phyloP scores from a whole-genome alignment of 257 asterid genomes.

The Nicotiana otophora region DNA sequence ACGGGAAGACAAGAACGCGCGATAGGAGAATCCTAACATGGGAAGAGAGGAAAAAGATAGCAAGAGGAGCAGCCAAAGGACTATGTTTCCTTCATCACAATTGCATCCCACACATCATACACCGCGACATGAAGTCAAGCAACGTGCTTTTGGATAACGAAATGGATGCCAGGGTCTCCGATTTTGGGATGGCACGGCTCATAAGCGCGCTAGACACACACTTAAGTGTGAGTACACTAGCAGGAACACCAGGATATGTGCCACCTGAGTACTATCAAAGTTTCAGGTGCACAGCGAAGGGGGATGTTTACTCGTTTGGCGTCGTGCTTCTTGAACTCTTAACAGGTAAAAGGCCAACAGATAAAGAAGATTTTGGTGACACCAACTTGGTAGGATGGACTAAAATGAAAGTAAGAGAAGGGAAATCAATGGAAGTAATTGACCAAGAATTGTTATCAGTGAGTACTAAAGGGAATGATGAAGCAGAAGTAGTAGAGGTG shows the following conservation, averaged over 20 bases:
- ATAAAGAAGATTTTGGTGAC: slow-evolving; percentile 92
- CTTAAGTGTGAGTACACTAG: slow-evolving; percentile 78
- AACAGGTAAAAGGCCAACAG: slow-evolving; percentile 88
- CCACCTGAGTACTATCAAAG: slow-evolving; percentile 97
- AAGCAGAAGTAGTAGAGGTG: slow-evolving; percentile 62
- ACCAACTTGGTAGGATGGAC: slow-evolving; percentile 95
- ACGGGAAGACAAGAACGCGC: slow-evolving; percentile 30
- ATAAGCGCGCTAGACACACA: slow-evolving; percentile 91
- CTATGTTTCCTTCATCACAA: slow-evolving; percentile 91
- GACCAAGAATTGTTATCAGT: slow-evolving; percentile 45
- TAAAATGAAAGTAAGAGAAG: slow-evolving; percentile 86
- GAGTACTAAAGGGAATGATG: slow-evolving; percentile 43
- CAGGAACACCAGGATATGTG: slow-evolving; percentile 94
- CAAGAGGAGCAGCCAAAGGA: slow-evolving; percentile 88
- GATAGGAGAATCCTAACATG: slow-evolving; percentile 46
- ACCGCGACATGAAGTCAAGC: slow-evolving; percentile 94
- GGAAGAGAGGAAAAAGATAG: slow-evolving; percentile 85
- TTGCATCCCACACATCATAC: slow-evolving; percentile 95
- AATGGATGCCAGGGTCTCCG: slow-evolving; percentile 84
- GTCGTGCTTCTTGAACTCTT: slow-evolving; percentile 75
- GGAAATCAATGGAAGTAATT: slow-evolving; percentile 81
- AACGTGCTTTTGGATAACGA: slow-evolving; percentile 73
- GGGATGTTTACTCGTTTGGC: slow-evolving; percentile 87
- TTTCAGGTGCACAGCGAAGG: slow-evolving; percentile 90
- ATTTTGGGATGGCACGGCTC: slow-evolving; percentile 92